Percentiles rank a stretch among this genome's conserved stretches.
Evolutionary conservation across 805 yeast genomes (phyloP).

Genomic region (Yarrowia osloensis): DNA sequence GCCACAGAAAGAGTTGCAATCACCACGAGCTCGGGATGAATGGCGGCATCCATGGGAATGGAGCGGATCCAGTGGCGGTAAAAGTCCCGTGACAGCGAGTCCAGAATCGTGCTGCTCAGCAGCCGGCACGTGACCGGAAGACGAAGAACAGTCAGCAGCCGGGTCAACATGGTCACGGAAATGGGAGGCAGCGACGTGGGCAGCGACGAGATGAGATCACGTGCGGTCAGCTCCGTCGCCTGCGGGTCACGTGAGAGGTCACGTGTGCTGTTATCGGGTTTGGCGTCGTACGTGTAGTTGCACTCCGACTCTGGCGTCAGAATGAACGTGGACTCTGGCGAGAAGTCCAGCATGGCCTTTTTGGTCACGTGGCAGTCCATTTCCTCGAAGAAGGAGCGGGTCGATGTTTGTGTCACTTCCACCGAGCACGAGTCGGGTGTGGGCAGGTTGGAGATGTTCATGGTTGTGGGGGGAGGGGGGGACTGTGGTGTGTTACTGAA

Average conservation of each 20-base stretch:
- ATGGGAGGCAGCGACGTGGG: constrained; percentile 12
- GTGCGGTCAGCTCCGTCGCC: neutral
- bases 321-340: constrained; percentile 25
- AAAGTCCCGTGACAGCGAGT: constrained; percentile 33
- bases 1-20: constrained; percentile 31
- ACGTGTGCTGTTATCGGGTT: neutral
- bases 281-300: neutral
- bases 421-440: constrained; percentile 14
- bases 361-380: constrained; percentile 26
- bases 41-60: constrained; percentile 30
- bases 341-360: constrained; percentile 16
- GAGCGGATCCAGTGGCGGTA: constrained; percentile 32
- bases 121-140: neutral
- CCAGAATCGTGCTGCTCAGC: constrained; percentile 10
- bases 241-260: neutral
- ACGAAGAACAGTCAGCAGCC: neutral
- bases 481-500: neutral
- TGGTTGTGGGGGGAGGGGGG: neutral
- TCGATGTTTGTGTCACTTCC: neutral
- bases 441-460: constrained; percentile 10
- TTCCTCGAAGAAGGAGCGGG: constrained; percentile 18
- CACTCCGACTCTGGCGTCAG: constrained; percentile 4
- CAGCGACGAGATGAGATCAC: neutral
- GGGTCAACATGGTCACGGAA: neutral
- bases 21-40: constrained; percentile 33